These are phyloP conservation scores for Wallemia hederae DNA, from an alignment of 1,284 basidiomycete species.

Conservation along the genomic window DNA sequence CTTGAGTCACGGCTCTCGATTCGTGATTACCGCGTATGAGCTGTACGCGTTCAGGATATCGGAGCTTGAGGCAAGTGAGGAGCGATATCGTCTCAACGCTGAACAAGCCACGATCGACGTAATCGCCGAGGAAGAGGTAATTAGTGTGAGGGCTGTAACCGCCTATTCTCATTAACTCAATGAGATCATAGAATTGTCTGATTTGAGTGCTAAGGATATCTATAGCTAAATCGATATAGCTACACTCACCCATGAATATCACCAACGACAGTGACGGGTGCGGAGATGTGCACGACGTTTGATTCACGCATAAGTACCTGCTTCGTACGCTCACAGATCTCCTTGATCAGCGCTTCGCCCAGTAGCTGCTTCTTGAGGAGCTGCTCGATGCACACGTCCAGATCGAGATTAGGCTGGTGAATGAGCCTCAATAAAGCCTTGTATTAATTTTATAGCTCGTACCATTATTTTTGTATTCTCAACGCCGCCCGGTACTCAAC, in stretches of 20 bases:
- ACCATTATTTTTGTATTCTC: no score
- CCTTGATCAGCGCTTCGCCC: conserved; percentile 65
- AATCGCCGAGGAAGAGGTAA: conserved; percentile 91
- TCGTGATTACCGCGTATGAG: conserved; percentile 96
- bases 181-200: conserved; percentile 95
- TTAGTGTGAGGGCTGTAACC: conserved; percentile 89
- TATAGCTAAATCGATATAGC: background rate
- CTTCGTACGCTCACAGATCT: conserved; percentile 96
- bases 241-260: conserved; percentile 82
- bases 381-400: conserved; percentile 26
- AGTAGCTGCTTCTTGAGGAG: conserved; percentile 69
- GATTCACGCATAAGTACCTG: conserved; percentile 96
- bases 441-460: no score
- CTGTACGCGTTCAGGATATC: conserved; percentile 90
- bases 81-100: conserved; percentile 96
- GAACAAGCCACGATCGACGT: conserved; percentile 89
- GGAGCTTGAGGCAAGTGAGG: conserved; percentile 79
- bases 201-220: conserved; percentile 11
- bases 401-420: background rate
- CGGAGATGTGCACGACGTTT: conserved; percentile 89
- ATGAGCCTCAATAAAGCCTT: no score
- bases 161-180: conserved; percentile 96
- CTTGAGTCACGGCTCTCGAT: conserved; percentile 89
- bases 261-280: conserved; percentile 96
- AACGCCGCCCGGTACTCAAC: no score